Percentiles rank a stretch among this genome's conserved stretches.
These are phyloP conservation scores for Metschnikowia aberdeeniae DNA, from an alignment of 805 yeast genomes.

Conservation along the genomic window DNA sequence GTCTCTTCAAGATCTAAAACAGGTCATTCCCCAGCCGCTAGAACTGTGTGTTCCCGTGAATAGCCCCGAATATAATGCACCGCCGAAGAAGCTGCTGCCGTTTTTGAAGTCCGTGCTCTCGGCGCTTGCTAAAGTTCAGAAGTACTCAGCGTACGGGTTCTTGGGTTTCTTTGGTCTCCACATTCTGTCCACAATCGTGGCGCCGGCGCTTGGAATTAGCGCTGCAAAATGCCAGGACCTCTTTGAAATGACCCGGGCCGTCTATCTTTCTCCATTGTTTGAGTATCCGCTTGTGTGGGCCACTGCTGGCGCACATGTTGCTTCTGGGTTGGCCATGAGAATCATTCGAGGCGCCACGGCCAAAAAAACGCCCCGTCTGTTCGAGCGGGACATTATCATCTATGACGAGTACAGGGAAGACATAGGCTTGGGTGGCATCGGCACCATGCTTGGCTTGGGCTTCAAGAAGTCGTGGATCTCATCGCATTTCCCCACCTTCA, in stretches of 20 bases:
- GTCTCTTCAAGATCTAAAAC: conserved; percentile 12
- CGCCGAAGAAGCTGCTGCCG: conserved; percentile 5
- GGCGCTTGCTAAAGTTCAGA: conserved; percentile 38
- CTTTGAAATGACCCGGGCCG: conserved; percentile 54
- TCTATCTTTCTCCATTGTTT: conserved; percentile 51
- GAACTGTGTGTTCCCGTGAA: conserved; percentile 6
- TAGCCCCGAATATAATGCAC: neutral
- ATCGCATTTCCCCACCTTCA: conserved; percentile 43
- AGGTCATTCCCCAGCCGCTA: conserved; percentile 14
- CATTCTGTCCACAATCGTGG: conserved; percentile 46
- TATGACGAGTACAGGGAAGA: conserved; percentile 37
- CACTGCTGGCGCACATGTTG: conserved; percentile 45
- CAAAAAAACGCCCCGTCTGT: conserved; percentile 9
- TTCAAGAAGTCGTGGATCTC: conserved; percentile 44
- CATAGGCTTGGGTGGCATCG: conserved; percentile 60
- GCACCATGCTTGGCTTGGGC: conserved; percentile 54
- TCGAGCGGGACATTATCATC: conserved; percentile 18
- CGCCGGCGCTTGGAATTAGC: conserved; percentile 47
- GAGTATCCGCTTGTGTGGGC: conserved; percentile 50
- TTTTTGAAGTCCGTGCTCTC: conserved; percentile 8
- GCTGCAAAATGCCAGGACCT: conserved; percentile 46
- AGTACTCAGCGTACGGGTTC: conserved; percentile 58
- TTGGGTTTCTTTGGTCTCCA: conserved; percentile 56
- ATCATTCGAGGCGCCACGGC: conserved; percentile 12
- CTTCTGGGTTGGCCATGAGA: conserved; percentile 49